Conservation (phyloP, 192 early-diverging fungal species). For the Dissophora globulifera region DNA sequence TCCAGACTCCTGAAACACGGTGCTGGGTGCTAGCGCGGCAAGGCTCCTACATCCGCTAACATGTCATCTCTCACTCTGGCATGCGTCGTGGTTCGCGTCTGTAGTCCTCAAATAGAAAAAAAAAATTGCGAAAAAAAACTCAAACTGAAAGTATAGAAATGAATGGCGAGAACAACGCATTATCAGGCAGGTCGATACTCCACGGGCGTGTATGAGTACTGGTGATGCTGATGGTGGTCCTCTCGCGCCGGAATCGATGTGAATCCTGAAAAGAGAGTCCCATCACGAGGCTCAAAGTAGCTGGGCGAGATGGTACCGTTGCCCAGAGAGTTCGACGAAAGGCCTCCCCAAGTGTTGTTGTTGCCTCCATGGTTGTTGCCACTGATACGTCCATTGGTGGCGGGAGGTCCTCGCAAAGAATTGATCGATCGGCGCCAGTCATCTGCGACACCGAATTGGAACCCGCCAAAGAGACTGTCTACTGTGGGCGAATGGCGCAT, state of each 20-base stretch:
- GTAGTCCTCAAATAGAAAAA: no score
- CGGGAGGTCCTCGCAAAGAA: slow-evolving; percentile 22
- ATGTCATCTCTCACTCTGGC: no score
- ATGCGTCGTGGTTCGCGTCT: no score
- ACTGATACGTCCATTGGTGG: background rate
- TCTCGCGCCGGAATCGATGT: slow-evolving; percentile 19
- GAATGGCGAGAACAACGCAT: no score
- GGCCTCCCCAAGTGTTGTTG: slow-evolving; percentile 35
- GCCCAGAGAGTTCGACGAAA: slow-evolving; percentile 22
- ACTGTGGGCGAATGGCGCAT: slow-evolving; percentile 25
- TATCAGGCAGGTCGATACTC: no score
- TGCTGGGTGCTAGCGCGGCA: no score
- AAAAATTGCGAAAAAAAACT: no score
- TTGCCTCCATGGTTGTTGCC: no score
- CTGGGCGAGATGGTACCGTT: slow-evolving; percentile 44
- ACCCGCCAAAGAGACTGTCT: slow-evolving; percentile 47
- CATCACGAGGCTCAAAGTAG: slow-evolving; percentile 12
- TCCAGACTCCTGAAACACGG: no score
- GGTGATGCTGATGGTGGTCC: background rate
- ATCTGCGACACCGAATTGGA: slow-evolving; percentile 45
- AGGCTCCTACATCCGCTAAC: no score
- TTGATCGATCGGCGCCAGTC: slow-evolving; percentile 48
- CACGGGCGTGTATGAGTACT: no score
- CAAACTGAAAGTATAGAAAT: no score
- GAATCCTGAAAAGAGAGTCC: slow-evolving; percentile 9